phyloP scores from a whole-genome alignment of 805 yeast species.

The Brettanomyces anomalus region DNA sequence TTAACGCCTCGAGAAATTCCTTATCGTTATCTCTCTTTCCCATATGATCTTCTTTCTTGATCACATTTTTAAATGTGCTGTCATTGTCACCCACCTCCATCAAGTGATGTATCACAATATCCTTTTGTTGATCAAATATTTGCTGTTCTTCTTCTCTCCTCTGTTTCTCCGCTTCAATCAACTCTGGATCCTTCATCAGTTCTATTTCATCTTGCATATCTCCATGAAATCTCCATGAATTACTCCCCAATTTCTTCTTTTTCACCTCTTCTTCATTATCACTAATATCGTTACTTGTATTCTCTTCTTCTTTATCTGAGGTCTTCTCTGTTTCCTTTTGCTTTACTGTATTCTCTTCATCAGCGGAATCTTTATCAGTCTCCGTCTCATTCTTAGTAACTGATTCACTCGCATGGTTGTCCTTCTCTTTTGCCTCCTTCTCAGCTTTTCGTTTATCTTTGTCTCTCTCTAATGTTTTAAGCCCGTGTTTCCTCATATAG shows the following conservation, averaged over 20 bases:
- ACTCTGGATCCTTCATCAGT: constrained; percentile 5
- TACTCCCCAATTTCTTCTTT: constrained; percentile 7
- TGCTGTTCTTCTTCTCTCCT: constrained; percentile 9
- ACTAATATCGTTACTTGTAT: not conserved
- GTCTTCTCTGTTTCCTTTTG: constrained; percentile 1
- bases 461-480: constrained; percentile 7
- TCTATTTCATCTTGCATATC: constrained; percentile 2
- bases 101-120: not conserved
- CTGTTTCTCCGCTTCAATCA: constrained; percentile 4
- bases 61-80: not conserved
- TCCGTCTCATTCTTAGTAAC: constrained; percentile 2
- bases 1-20: not conserved
- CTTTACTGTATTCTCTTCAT: not conserved
- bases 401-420: not conserved
- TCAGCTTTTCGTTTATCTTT: constrained; percentile 5
- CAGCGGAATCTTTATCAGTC: not conserved
- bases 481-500: constrained; percentile 36
- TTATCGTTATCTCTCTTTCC: not conserved
- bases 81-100: not conserved
- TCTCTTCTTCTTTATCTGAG: not conserved
- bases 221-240: constrained; percentile 24
- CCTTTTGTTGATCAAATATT: constrained; percentile 4
- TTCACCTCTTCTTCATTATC: constrained; percentile 9
- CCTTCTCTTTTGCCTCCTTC: not conserved
- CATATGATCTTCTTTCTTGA: not conserved